phyloP scores from a whole-genome alignment of 2,329 filamentous ascomycete species.

The Ascochyta rabiei region DNA sequence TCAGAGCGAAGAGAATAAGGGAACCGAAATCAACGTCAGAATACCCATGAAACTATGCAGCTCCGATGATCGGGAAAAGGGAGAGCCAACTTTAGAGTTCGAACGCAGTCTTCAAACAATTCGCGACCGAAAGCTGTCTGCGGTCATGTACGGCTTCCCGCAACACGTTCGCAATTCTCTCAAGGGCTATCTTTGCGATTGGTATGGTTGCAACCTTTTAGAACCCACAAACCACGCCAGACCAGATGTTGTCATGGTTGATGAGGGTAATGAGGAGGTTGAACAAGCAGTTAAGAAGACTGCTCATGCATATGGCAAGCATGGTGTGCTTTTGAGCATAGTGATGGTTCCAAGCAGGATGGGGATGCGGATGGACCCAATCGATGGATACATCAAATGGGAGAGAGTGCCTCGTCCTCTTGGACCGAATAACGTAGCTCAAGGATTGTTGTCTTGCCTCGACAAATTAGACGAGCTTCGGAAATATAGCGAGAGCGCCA shows the following conservation, averaged over 20 bases:
- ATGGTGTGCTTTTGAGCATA: slow-evolving; percentile 19
- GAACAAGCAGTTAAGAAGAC: slow-evolving; percentile 5
- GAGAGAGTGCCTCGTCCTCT: slow-evolving; percentile 13
- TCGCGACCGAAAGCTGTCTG: slow-evolving; percentile 1
- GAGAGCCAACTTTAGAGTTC: not conserved
- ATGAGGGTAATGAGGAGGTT: slow-evolving; percentile 18
- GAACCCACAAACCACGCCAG: slow-evolving; percentile 6
- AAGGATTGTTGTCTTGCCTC: slow-evolving; percentile 7
- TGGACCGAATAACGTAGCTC: slow-evolving; percentile 10
- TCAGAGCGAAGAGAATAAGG: slow-evolving; percentile 2
- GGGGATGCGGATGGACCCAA: slow-evolving; percentile 2
- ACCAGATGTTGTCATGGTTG: slow-evolving; percentile 19
- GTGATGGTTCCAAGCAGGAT: slow-evolving; percentile 9
- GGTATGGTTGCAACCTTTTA: slow-evolving; percentile 13
- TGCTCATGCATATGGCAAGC: slow-evolving; percentile 10
- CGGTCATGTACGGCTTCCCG: slow-evolving; percentile 16
- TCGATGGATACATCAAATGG: slow-evolving; percentile 16
- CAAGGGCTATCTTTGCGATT: slow-evolving; percentile 9
- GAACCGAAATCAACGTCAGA: slow-evolving; percentile 6
- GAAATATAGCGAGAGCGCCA: not conserved
- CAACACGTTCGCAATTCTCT: slow-evolving; percentile 6
- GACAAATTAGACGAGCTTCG: slow-evolving; percentile 7
- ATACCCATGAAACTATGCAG: slow-evolving; percentile 4
- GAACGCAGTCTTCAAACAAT: not conserved
- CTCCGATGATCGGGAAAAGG: not conserved